Evolutionary conservation across 345 rosid genomes (phyloP).

Genomic region (Citrus australasica): DNA sequence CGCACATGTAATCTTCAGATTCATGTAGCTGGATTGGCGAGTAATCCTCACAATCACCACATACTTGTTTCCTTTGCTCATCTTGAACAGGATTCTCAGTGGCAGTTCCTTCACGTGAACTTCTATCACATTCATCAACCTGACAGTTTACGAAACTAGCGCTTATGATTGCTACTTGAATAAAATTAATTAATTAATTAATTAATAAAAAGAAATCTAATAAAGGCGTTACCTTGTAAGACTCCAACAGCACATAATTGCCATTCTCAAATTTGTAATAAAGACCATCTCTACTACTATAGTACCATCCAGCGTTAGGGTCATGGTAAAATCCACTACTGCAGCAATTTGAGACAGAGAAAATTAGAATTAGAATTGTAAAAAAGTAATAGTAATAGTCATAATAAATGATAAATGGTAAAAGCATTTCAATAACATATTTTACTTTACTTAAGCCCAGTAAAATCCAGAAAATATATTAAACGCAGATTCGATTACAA

Average conservation of each 20-base stretch:
- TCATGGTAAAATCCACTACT: slow-evolving; percentile 91
- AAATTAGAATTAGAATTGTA: neutral
- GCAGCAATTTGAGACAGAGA: slow-evolving; percentile 17
- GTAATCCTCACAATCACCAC: slow-evolving; percentile 6
- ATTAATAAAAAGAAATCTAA: neutral
- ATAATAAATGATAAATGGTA: neutral
- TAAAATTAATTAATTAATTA: neutral
- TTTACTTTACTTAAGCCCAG: neutral
- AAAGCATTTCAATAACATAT: neutral
- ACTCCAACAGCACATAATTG: slow-evolving; percentile 53
- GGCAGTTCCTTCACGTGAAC: slow-evolving; percentile 14
- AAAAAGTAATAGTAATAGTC: neutral
- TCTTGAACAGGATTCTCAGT: slow-evolving; percentile 24
- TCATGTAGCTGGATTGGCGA: slow-evolving; percentile 15
- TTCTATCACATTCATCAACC: slow-evolving; percentile 25
- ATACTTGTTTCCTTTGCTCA: slow-evolving; percentile 17
- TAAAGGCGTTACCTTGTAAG: slow-evolving; percentile 27
- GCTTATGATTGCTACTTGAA: neutral
- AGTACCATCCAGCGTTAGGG: slow-evolving; percentile 86
- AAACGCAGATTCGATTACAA: neutral
- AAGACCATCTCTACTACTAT: slow-evolving; percentile 66
- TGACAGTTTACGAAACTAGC: neutral
- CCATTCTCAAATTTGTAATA: slow-evolving; percentile 86
- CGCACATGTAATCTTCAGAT: slow-evolving; percentile 16
- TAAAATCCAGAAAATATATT: neutral